phyloP scores from a whole-genome alignment of 2,329 filamentous ascomycete species.

The Parascedosporium putredinis region DNA sequence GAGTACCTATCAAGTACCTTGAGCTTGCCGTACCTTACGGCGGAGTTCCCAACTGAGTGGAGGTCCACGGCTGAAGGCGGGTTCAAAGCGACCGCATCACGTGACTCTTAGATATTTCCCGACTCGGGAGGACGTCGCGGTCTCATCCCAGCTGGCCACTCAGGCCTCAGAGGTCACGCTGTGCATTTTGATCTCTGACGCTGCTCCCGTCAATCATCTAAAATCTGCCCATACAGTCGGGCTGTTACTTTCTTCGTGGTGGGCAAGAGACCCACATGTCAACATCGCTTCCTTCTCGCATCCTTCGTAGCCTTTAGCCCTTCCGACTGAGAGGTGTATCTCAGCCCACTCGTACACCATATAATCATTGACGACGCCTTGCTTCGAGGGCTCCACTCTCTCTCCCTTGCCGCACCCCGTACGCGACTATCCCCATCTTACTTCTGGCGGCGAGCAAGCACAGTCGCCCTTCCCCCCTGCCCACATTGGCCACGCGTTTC shows the following conservation, averaged over 20 bases:
- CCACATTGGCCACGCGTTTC: too few species aligned
- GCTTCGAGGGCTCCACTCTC: too few species aligned
- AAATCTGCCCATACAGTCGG: too few species aligned
- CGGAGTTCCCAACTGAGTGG: too few species aligned
- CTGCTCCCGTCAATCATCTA: too few species aligned
- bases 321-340: background rate
- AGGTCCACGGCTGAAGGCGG: too few species aligned
- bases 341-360: background rate
- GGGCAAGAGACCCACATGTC: constrained; percentile 1
- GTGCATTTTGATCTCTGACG: too few species aligned
- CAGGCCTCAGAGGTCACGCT: constrained; percentile 1
- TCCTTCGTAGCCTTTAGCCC: background rate
- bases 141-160: background rate
- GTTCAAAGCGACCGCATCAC: background rate
- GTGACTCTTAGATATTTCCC: background rate
- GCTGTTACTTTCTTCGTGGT: background rate
- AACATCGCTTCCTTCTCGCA: background rate
- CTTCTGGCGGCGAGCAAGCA: too few species aligned
- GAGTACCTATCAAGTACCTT: background rate
- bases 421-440: background rate
- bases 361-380: too few species aligned
- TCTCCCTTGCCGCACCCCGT: background rate
- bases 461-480: background rate
- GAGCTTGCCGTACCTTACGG: too few species aligned
- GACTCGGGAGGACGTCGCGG: background rate